Evolutionary conservation across 257 asterid species (phyloP).

Genomic region (Misopates orontium): DNA sequence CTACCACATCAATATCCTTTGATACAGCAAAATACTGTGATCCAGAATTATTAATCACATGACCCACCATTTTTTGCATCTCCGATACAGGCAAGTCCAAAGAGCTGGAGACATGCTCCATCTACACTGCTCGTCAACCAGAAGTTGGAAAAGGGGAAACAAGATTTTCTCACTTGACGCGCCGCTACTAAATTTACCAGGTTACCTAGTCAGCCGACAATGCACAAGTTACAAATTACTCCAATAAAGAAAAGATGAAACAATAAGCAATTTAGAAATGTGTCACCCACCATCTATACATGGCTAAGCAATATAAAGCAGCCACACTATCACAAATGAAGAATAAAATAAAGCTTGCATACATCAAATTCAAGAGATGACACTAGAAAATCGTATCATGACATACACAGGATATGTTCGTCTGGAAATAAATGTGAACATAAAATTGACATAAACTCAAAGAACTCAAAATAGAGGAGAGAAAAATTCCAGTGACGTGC

Average conservation of each 20-base stretch:
- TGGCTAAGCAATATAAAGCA: neutral
- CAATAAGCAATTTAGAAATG: neutral
- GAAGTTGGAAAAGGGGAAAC: conserved; percentile 46
- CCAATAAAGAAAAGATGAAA: neutral
- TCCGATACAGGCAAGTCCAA: conserved; percentile 46
- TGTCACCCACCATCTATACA: neutral
- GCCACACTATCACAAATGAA: neutral
- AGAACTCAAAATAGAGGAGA: no score
- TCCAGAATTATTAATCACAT: conserved; percentile 36
- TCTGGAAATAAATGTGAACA: neutral
- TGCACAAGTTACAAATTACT: conserved; percentile 13
- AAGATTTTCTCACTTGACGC: conserved; percentile 49
- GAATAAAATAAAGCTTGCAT: neutral
- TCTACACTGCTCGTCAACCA: conserved; percentile 47
- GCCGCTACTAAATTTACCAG: neutral
- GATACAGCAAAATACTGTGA: conserved; percentile 37
- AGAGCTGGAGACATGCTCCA: conserved; percentile 59
- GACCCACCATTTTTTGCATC: conserved; percentile 46
- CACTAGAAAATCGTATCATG: neutral
- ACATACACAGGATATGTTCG: neutral
- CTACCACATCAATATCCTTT: conserved; percentile 35
- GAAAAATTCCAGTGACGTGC: no score
- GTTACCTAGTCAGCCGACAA: conserved; percentile 24
- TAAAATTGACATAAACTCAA: neutral
- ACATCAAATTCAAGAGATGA: neutral